These are phyloP conservation scores for Lecanicillium sp. DNA, from an alignment of 2,329 filamentous ascomycete species.

Conservation along the genomic window DNA sequence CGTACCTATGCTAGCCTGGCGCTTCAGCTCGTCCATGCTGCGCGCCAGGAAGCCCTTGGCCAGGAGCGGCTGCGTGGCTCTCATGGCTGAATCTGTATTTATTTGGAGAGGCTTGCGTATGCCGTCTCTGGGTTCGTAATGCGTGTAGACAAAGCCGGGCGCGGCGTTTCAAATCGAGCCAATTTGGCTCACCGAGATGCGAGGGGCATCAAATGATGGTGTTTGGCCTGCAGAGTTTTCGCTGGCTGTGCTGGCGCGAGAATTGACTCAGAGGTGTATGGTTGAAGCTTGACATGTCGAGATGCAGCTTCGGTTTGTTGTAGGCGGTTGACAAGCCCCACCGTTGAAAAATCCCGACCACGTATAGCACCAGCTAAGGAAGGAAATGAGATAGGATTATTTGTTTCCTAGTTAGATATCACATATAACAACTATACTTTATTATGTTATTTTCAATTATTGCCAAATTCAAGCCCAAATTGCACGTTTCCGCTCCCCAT, in stretches of 20 bases:
- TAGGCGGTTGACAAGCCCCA: neutral
- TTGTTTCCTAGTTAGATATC: neutral
- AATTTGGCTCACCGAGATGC: constrained; percentile 21
- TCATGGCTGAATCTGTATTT: constrained; percentile 33
- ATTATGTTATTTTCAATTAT: too few species aligned
- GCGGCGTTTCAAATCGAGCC: constrained; percentile 12
- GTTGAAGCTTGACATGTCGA: constrained; percentile 1
- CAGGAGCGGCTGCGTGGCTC: constrained; percentile 32
- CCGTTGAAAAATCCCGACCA: neutral
- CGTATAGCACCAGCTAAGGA: neutral
- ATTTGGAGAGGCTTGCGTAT: constrained; percentile 1
- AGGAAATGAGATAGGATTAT: neutral
- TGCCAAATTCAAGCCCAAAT: too few species aligned
- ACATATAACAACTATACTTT: neutral
- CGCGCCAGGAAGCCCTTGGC: constrained; percentile 49
- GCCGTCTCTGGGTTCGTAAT: too few species aligned
- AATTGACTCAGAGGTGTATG: neutral
- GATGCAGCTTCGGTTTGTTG: constrained; percentile 1
- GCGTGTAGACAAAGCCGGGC: neutral
- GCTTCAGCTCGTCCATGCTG: constrained; percentile 52
- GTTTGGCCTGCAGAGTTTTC: constrained; percentile 1
- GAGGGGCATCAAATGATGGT: constrained; percentile 13
- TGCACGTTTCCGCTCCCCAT: too few species aligned
- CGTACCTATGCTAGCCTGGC: constrained; percentile 48
- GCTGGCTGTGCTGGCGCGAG: neutral